Conservation (phyloP, 441 rosid genomes). For the Hypseocharis bilobata region DNA sequence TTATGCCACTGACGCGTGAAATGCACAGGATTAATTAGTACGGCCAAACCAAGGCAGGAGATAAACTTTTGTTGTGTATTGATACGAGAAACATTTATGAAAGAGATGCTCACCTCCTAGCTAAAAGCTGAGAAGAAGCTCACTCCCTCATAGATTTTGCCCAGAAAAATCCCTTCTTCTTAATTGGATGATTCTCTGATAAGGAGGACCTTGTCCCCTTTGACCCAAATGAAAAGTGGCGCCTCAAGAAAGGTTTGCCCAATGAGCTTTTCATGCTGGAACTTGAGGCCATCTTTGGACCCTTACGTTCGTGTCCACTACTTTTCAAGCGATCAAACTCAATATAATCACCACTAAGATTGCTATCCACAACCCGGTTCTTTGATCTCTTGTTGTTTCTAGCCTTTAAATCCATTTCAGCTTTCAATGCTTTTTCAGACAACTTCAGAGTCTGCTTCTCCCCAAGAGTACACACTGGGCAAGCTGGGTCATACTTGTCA, state of each 20-base stretch:
- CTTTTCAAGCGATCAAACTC: slow-evolving; percentile 36
- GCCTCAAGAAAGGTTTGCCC: slow-evolving; percentile 54
- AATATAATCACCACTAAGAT: slow-evolving; percentile 38
- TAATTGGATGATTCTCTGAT: slow-evolving; percentile 36
- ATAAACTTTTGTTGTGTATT: neutral
- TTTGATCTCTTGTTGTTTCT: slow-evolving; percentile 54
- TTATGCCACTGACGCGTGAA: slow-evolving; percentile 1
- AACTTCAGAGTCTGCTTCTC: slow-evolving; percentile 62
- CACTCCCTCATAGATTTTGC: slow-evolving; percentile 63
- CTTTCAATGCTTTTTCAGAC: slow-evolving; percentile 71
- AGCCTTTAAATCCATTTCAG: slow-evolving; percentile 60
- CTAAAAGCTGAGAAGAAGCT: slow-evolving; percentile 24
- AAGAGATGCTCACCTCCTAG: slow-evolving; percentile 34
- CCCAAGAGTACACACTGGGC: slow-evolving; percentile 85
- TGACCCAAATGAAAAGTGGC: slow-evolving; percentile 74
- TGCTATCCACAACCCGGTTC: slow-evolving; percentile 56
- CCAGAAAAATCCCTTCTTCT: slow-evolving; percentile 82
- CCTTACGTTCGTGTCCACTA: slow-evolving; percentile 41
- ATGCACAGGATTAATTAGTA: neutral
- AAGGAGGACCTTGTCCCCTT: slow-evolving; percentile 44
- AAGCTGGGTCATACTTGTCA: slow-evolving; percentile 75
- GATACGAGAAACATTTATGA: too few relatives aligned
- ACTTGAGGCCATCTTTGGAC: slow-evolving; percentile 47
- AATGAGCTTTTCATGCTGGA: slow-evolving; percentile 55
- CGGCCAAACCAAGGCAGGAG: neutral